Evolutionary conservation across 805 yeast genomes (phyloP).

Genomic region (Hanseniaspora taiwanica): DNA sequence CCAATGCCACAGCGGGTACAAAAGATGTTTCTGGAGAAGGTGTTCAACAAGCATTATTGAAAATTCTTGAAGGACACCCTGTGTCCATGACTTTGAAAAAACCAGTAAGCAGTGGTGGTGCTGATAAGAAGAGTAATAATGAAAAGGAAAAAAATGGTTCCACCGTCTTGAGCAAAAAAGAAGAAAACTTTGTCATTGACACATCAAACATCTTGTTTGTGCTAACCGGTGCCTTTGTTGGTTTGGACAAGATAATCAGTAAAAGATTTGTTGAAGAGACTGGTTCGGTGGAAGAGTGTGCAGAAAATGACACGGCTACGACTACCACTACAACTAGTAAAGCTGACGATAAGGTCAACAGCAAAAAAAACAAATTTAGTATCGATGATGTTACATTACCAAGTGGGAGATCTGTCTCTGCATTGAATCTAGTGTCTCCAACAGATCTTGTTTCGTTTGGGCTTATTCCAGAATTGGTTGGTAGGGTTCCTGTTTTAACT

Average conservation of each 20-base stretch:
- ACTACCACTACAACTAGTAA: too few species aligned
- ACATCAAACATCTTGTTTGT: conserved; percentile 44
- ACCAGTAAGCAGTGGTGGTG: conserved; percentile 15
- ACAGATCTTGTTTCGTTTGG: conserved; percentile 40
- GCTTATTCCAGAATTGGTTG: conserved; percentile 45
- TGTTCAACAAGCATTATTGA: conserved; percentile 46
- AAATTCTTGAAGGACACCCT: conserved; percentile 43
- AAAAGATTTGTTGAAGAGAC: conserved; percentile 22
- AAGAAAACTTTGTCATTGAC: conserved; percentile 35
- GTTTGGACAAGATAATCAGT: conserved; percentile 36
- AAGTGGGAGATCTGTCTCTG: conserved; percentile 27
- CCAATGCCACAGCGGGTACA: conserved; percentile 32
- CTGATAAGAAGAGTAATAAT: conserved; percentile 12
- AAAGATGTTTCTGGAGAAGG: conserved; percentile 55
- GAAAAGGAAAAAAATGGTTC: conserved; percentile 23
- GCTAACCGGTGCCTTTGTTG: conserved; percentile 51
- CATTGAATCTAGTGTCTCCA: conserved; percentile 35
- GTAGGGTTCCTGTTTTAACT: conserved; percentile 43
- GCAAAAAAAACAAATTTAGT: conserved; percentile 10
- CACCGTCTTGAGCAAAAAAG: conserved; percentile 21
- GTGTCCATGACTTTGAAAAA: conserved; percentile 35
- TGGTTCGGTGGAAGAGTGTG: too few species aligned
- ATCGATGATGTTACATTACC: conserved; percentile 26
- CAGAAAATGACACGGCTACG: too few species aligned
- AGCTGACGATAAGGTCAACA: too few species aligned